Base-by-base conservation (phyloP, 495 filamentous ascomycete species). In the Podospora conica region DNA sequence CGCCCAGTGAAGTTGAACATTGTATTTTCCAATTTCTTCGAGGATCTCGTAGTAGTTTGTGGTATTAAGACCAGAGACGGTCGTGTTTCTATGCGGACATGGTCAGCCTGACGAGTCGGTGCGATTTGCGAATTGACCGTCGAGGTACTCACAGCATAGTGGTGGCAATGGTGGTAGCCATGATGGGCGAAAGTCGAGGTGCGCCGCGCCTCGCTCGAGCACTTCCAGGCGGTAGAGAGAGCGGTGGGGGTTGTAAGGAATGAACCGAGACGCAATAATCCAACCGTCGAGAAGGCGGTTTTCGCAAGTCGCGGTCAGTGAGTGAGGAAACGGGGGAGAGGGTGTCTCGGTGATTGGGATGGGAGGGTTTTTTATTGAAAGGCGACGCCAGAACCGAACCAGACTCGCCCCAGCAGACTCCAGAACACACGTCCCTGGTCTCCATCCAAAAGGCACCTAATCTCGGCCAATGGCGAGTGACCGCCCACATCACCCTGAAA, bases 1-100 rank as follows among this genome's bases (percentile, higher is more conserved):
- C 70, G 87, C 81, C 59, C 90, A 78, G 77, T 95, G 97, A 58
- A 98, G 84, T 57, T 94, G 85, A 59, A 96, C 82, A 84, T 95
- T 96, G 82, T 91, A 90, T 70, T 90, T 88, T 63, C 88, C 87
- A 61, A 97, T 88, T 72, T 95, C 90, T 66, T 96, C 87, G 78
- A 92, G 96, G 70, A 93, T 90, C 63, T 82, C 87, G 81, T 90
- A 87, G 78, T 92, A 96, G 65, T 87, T 85, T 28, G 84, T 81
- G 7, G 83, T 72, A 73, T 69, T 75, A 18, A 73, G 70, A 28
- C 81, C 79, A 53, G 83, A 70, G 40, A 84, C 69, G 65, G 85
- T 90, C 80, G 74, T 66, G 66, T 76, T 75, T 22, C 75, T 77
- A 61, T 3, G 9, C 10, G 55, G 55, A 31, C 24, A 22, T 12